Conservation (phyloP, 805 yeast species). For the Metschnikowia reukaufii region DNA sequence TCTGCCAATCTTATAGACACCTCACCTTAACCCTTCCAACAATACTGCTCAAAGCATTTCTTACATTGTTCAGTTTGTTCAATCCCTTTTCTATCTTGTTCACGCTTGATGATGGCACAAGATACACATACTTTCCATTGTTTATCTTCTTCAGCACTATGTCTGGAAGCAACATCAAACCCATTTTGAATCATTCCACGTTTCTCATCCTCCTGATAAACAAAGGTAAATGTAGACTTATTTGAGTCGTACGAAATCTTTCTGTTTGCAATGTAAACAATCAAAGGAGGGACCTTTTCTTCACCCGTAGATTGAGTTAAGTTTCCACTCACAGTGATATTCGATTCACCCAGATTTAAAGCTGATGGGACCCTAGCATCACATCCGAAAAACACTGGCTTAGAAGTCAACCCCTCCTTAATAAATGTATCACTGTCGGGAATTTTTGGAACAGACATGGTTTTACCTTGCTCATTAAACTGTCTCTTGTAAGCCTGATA, state of each 20-base stretch:
- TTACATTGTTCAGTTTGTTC: conserved; percentile 66
- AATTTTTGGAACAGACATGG: conserved; percentile 23
- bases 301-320: conserved; percentile 8
- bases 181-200: conserved; percentile 26
- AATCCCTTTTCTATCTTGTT: conserved; percentile 62
- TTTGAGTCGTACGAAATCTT: conserved; percentile 26
- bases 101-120: conserved; percentile 79
- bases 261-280: conserved; percentile 29
- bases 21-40: conserved; percentile 59
- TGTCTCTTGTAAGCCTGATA: conserved; percentile 31
- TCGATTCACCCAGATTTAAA: not conserved
- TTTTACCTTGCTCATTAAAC: conserved; percentile 21
- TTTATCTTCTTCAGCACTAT: conserved; percentile 62
- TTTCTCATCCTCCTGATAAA: conserved; percentile 22
- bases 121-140: conserved; percentile 74
- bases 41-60: conserved; percentile 65
- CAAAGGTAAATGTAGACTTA: conserved; percentile 24
- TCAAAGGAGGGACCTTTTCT: conserved; percentile 10
- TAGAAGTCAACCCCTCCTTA: conserved; percentile 14
- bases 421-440: conserved; percentile 20
- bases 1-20: not conserved
- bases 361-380: conserved; percentile 14
- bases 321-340: conserved; percentile 9
- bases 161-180: conserved; percentile 26
- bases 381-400: conserved; percentile 27